Evolutionary conservation across 2,329 filamentous ascomycete genomes (phyloP).

Genomic region (Fusarium phyllophilum): DNA sequence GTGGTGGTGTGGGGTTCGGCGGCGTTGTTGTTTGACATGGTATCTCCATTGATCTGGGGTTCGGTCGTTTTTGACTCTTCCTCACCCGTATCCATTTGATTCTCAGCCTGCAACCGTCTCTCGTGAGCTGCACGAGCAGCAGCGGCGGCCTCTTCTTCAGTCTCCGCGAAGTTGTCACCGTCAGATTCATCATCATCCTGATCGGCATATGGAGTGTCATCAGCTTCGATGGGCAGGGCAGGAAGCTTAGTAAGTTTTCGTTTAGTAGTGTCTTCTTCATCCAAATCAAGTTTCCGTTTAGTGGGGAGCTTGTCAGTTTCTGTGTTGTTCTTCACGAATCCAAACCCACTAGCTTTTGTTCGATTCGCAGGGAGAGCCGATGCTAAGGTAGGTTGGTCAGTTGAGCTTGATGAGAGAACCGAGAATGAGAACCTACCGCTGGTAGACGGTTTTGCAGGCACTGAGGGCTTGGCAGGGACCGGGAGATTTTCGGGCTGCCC

Average conservation of each 20-base stretch:
- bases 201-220: constrained; percentile 69
- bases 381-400: constrained; percentile 48
- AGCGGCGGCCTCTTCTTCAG: constrained; percentile 87
- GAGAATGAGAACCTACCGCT: constrained; percentile 48
- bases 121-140: constrained; percentile 87
- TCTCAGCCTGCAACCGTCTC: constrained; percentile 70
- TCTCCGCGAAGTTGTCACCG: constrained; percentile 79
- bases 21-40: constrained; percentile 37
- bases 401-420: neutral
- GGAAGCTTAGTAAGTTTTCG: constrained; percentile 94
- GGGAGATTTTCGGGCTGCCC: constrained; percentile 51
- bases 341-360: constrained; percentile 84
- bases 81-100: constrained; percentile 57
- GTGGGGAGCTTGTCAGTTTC: constrained; percentile 74
- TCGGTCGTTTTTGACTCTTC: constrained; percentile 42
- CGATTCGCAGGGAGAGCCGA: constrained; percentile 73
- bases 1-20: constrained; percentile 47
- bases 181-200: constrained; percentile 78
- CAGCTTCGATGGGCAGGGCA: constrained; percentile 73
- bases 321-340: constrained; percentile 74
- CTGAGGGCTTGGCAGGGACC: constrained; percentile 45
- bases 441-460: constrained; percentile 48
- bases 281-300: constrained; percentile 83
- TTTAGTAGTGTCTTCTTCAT: constrained; percentile 86
- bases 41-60: constrained; percentile 44